phyloP scores from a whole-genome alignment of 345 rosid genomes.

The Moringa oleifera region DNA sequence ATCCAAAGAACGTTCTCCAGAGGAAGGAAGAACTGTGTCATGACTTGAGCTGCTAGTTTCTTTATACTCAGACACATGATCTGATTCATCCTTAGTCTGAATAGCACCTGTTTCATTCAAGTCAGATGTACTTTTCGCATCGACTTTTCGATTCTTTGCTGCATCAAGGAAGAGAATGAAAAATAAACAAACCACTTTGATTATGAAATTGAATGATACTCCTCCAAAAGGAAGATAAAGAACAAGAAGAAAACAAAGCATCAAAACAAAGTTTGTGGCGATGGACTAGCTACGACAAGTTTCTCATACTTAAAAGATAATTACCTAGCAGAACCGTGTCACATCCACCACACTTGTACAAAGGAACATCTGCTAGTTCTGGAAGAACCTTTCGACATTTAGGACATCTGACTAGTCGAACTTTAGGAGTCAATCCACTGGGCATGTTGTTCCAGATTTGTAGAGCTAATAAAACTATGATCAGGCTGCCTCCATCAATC shows the following conservation, averaged over 20 bases:
- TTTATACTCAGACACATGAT: constrained; percentile 25
- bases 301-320: neutral
- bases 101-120: constrained; percentile 24
- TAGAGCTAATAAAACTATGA: neutral
- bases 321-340: constrained; percentile 58
- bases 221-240: neutral
- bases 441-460: constrained; percentile 32
- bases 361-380: constrained; percentile 48
- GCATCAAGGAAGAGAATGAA: constrained; percentile 19
- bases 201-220: neutral
- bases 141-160: constrained; percentile 47
- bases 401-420: constrained; percentile 73
- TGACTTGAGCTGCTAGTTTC: constrained; percentile 26
- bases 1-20: constrained; percentile 22
- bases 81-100: constrained; percentile 16
- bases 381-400: constrained; percentile 51
- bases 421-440: constrained; percentile 21
- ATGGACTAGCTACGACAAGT: too few relatives aligned
- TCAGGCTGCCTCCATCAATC: constrained; percentile 2
- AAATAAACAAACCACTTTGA: neutral
- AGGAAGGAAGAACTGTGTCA: constrained; percentile 20
- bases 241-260: neutral
- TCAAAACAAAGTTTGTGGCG: neutral
- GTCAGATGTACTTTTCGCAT: constrained; percentile 24
- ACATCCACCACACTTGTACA: constrained; percentile 74